Evolutionary conservation across 148 eudicot species (phyloP).

Genomic region (Heliamphora exappendiculata): DNA sequence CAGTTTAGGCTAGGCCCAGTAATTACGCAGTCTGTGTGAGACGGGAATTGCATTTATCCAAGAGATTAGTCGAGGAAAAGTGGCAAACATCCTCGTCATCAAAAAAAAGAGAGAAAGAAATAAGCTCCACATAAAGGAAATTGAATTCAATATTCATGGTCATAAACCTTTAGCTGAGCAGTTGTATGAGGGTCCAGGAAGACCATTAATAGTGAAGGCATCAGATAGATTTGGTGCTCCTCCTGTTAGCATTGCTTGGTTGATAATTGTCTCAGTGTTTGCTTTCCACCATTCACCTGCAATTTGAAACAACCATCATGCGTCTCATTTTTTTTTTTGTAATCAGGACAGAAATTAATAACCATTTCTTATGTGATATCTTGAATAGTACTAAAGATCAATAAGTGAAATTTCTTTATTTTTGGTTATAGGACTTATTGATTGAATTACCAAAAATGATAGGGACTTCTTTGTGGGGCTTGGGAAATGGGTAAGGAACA

Average conservation of each 20-base stretch:
- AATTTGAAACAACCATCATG: neutral
- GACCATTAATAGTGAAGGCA: slow-evolving; percentile 30
- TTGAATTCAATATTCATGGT: no score
- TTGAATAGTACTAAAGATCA: neutral
- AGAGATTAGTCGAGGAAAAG: no score
- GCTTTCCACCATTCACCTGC: slow-evolving; percentile 34
- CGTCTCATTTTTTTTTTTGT: neutral
- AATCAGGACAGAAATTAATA: neutral
- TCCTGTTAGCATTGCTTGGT: slow-evolving; percentile 22
- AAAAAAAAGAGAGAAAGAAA: no score
- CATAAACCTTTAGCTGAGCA: slow-evolving; percentile 30
- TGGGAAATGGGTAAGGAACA: slow-evolving; percentile 20
- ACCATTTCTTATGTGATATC: neutral
- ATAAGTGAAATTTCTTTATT: neutral
- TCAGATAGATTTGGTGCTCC: slow-evolving; percentile 25
- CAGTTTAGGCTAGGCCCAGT: no score
- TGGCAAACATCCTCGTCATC: no score
- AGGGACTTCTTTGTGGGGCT: slow-evolving; percentile 29
- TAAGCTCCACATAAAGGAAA: no score
- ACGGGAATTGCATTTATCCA: no score
- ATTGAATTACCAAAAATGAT: slow-evolving; percentile 21
- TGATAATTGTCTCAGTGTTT: slow-evolving; percentile 21
- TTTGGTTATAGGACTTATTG: neutral
- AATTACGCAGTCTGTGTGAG: no score
- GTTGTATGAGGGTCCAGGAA: slow-evolving; percentile 24